Evolutionary conservation across 345 rosid species (phyloP), one percentile per base, ranked within the genome.

Genomic region (Cardamine resedifolia): DNA sequence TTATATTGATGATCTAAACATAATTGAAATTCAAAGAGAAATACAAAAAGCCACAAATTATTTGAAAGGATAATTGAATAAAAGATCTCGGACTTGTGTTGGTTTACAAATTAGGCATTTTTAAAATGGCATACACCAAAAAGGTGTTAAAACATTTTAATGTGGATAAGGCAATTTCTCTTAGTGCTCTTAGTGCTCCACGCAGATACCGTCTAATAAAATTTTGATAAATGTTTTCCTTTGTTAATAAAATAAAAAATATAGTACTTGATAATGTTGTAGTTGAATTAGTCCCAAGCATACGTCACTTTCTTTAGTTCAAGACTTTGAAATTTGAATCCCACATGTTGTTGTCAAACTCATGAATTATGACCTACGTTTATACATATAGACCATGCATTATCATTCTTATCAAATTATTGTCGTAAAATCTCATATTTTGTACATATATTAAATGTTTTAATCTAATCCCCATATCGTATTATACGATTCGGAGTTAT

Each of bases 321-420:
- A 57, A 65, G 59, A 65, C 64, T 65, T 73, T 65, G 64, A 57
- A 57, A 44, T 73, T 64, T 57, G 63, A 21, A 72, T 41, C 56
- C 58, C 65, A 73, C 65, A 64, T 73, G 77, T 64, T 30, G 9
- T 61, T 52, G 65, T 63, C 70, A 72, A 43, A 43, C 70, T 34
- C 58, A 27, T 10, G 48, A 64, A 21, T 72, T 60, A 26, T 39
- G 60, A 9, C 49, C 50, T 51, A 63, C 56, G 57, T 31, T 20
- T 72, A 52, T 21, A 41, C 44, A 52, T 15, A 52, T 31, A 53
- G 45, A 63, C 48, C 57, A 31, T 53, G 49, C 77, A 72, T 65
- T 65, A 43, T 53, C 64, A 63, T 43, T 41, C 44, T 6, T 28
- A 31, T 53, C 48, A 21, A 36, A 44, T 55, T 64, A 23, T 23